Evolutionary conservation across 305 asterid species (phyloP).

Genomic region (Solanum hybrid): DNA sequence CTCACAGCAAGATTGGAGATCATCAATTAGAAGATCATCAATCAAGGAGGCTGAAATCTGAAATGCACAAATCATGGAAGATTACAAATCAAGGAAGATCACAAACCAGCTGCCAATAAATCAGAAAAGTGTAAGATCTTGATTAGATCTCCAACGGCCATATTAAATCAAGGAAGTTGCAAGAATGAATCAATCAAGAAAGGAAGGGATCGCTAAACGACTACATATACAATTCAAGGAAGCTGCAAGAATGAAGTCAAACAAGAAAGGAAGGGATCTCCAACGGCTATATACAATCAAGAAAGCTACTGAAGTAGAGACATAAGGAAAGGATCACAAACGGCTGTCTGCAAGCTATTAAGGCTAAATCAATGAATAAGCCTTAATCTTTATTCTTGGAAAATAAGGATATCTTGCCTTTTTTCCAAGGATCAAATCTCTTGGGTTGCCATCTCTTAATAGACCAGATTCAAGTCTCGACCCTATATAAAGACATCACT

Average conservation of each 20-base stretch:
- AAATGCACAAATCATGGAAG: too few species aligned
- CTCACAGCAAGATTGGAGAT: too few species aligned
- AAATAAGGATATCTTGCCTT: background rate
- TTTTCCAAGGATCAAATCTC: background rate
- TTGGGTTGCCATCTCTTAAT: background rate
- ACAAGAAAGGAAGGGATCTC: background rate
- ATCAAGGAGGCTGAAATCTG: too few species aligned
- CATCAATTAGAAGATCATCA: too few species aligned
- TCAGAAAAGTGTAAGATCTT: too few species aligned
- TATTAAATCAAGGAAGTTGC: background rate
- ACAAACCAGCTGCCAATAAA: too few species aligned
- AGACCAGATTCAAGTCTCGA: background rate
- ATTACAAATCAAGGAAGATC: too few species aligned
- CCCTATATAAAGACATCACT: too few species aligned
- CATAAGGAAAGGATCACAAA: background rate
- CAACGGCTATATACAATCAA: background rate
- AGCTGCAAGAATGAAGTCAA: background rate
- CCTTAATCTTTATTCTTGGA: background rate
- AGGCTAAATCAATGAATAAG: background rate
- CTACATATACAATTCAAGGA: background rate
- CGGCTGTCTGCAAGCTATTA: background rate
- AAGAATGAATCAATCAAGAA: background rate
- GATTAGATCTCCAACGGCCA: background rate
- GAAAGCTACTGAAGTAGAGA: too few species aligned
- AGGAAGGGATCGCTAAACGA: background rate